phyloP scores from a whole-genome alignment of 2,329 filamentous ascomycete species.

The Aspergillus ochraceus region DNA sequence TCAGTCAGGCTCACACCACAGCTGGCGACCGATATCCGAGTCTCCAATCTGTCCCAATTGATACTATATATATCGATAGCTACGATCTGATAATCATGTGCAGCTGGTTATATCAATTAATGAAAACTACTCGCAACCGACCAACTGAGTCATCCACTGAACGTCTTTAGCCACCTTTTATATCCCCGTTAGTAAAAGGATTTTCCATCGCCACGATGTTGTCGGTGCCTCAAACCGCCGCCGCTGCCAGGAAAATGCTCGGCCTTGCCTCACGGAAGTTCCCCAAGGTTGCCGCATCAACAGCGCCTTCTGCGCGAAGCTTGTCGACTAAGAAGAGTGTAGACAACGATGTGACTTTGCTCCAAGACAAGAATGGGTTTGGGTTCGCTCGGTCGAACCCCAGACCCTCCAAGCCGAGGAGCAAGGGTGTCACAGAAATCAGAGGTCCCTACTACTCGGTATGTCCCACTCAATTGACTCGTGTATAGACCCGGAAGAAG shows the following conservation, averaged over 20 bases:
- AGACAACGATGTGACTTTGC: conserved; percentile 33
- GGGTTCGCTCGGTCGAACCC: conserved; percentile 54
- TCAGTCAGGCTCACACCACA: neutral
- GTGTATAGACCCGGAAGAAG: neutral
- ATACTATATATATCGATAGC: neutral
- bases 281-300: conserved; percentile 9
- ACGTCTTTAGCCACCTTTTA: too few species aligned
- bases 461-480: conserved; percentile 7
- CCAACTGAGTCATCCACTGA: neutral
- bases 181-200: too few species aligned
- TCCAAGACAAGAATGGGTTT: conserved; percentile 53
- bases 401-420: conserved; percentile 50
- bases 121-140: neutral
- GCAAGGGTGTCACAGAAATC: conserved; percentile 55
- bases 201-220: neutral
- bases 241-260: neutral
- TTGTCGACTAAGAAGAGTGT: conserved; percentile 20
- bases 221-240: neutral
- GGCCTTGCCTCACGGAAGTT: conserved; percentile 7
- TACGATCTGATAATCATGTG: neutral
- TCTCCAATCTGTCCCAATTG: neutral
- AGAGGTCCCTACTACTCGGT: conserved; percentile 57
- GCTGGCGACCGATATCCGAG: neutral
- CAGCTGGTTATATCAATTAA: neutral
- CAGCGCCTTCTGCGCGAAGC: conserved; percentile 8